Percentiles rank a stretch among this genome's conserved stretches.
Conservation (phyloP, 805 yeast genomes). For the Komagataella phaffii region DNA sequence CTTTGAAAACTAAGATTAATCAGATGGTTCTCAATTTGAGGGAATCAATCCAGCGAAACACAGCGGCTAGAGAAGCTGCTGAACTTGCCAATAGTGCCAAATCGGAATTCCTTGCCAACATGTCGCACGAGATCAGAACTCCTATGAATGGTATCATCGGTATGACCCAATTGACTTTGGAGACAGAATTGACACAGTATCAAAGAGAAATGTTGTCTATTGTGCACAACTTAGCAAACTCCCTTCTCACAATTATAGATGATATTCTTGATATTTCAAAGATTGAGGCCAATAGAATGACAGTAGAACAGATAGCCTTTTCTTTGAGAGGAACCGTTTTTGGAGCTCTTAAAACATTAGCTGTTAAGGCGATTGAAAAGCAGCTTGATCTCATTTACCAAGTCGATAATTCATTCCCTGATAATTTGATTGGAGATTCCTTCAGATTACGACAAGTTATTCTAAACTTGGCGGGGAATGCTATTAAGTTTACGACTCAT, state of each 20-base stretch:
- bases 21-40: slow-evolving; percentile 80
- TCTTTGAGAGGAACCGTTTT: slow-evolving; percentile 78
- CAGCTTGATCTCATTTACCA: slow-evolving; percentile 69
- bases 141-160: slow-evolving; percentile 92
- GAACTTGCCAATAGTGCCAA: slow-evolving; percentile 82
- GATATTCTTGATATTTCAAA: slow-evolving; percentile 86
- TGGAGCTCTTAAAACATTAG: slow-evolving; percentile 80
- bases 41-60: slow-evolving; percentile 82
- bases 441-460: slow-evolving; percentile 82
- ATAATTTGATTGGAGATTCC: slow-evolving; percentile 76
- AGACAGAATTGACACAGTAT: slow-evolving; percentile 80
- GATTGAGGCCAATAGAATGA: slow-evolving; percentile 90
- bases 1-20: slow-evolving; percentile 48
- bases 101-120: slow-evolving; percentile 82
- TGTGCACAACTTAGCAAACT: slow-evolving; percentile 79
- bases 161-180: slow-evolving; percentile 82
- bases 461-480: slow-evolving; percentile 77
- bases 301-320: slow-evolving; percentile 80
- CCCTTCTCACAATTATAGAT: slow-evolving; percentile 75
- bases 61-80: slow-evolving; percentile 92
- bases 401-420: slow-evolving; percentile 81
- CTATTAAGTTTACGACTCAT: slow-evolving; percentile 73
- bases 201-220: slow-evolving; percentile 87
- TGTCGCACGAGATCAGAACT: slow-evolving; percentile 80
- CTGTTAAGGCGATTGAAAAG: slow-evolving; percentile 82